phyloP scores from a whole-genome alignment of 768 basidiomycete species.

The Multifurca ochricompacta region DNA sequence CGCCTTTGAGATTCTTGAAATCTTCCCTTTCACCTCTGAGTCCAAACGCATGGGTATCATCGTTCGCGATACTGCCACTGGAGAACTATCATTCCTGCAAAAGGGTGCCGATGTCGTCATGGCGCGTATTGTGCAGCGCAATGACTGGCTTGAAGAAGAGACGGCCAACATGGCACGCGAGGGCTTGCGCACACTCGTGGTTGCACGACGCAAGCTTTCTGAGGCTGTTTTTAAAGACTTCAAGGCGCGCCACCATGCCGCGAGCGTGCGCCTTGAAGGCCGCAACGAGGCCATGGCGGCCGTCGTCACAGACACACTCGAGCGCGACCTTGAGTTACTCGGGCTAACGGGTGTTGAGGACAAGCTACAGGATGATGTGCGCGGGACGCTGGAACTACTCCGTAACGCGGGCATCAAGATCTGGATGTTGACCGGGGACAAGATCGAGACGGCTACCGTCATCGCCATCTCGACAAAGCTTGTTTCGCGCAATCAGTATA shows the following conservation, averaged over 20 bases:
- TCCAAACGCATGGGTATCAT: constrained; percentile 99
- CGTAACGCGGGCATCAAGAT: constrained; percentile 97
- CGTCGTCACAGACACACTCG: constrained; percentile 71
- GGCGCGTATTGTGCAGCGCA: constrained; percentile 88
- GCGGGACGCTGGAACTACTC: constrained; percentile 83
- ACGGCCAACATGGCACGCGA: constrained; percentile 98
- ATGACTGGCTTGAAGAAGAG: constrained; percentile 99
- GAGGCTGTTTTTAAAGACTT: constrained; percentile 67
- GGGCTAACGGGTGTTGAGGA: constrained; percentile 99
- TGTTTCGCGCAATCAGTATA: constrained; percentile 93
- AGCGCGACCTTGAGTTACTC: constrained; percentile 84
- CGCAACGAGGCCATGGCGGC: constrained; percentile 73
- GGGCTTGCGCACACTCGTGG: constrained; percentile 88
- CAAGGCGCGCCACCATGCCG: constrained; percentile 61
- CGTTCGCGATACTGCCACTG: constrained; percentile 66
- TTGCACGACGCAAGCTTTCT: constrained; percentile 73
- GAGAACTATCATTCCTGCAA: constrained; percentile 84
- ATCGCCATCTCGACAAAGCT: constrained; percentile 97
- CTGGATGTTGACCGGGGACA: constrained; percentile 99
- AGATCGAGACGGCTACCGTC: constrained; percentile 97
- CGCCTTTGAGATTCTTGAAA: constrained; percentile 78
- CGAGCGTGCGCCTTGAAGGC: constrained; percentile 71
- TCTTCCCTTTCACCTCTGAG: constrained; percentile 98
- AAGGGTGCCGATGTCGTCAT: constrained; percentile 99
- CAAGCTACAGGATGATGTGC: constrained; percentile 96